Percentiles rank a stretch among this genome's conserved stretches.
These are phyloP conservation scores for Phytophthora crassamura DNA, from an alignment of 352 stramenopile genomes.

Conservation along the genomic window DNA sequence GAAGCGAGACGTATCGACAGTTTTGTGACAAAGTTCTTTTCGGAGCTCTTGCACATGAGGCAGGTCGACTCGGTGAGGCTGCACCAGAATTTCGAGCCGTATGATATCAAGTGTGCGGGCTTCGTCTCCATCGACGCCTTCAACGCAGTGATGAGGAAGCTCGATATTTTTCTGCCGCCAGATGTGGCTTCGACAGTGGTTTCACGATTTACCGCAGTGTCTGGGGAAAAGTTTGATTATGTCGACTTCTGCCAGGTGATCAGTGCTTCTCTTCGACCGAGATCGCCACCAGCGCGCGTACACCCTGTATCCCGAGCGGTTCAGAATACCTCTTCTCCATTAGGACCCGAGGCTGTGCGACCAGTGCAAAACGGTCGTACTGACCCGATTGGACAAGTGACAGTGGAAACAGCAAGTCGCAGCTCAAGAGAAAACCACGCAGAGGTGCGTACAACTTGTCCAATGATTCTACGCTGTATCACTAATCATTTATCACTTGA, in stretches of 20 bases:
- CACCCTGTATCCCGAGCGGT: slow-evolving; percentile 13
- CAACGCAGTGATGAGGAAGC: slow-evolving; percentile 63
- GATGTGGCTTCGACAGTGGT: slow-evolving; percentile 58
- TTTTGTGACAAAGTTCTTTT: slow-evolving; percentile 56
- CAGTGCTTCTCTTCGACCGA: slow-evolving; percentile 13
- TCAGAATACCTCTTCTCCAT: not conserved
- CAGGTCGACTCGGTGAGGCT: slow-evolving; percentile 38
- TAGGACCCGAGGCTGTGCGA: not conserved
- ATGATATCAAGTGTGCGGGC: slow-evolving; percentile 64
- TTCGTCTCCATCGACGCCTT: slow-evolving; percentile 77
- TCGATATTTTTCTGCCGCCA: slow-evolving; percentile 55
- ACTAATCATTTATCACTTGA: slow-evolving; percentile 13
- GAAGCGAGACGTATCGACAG: slow-evolving; percentile 53
- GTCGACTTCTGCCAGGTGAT: slow-evolving; percentile 69
- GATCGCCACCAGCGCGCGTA: slow-evolving; percentile 12
- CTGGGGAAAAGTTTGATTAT: slow-evolving; percentile 72
- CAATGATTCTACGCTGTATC: not conserved
- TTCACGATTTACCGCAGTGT: slow-evolving; percentile 50
- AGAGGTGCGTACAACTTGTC: slow-evolving; percentile 15
- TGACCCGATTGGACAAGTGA: slow-evolving; percentile 4
- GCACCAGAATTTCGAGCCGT: slow-evolving; percentile 54
- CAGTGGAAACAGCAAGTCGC: slow-evolving; percentile 10
- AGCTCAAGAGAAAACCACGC: slow-evolving; percentile 9
- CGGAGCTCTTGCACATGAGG: slow-evolving; percentile 54
- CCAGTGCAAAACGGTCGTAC: slow-evolving; percentile 5